Base-by-base conservation (phyloP, 768 basidiomycete species). In the Suillus weaverae region DNA sequence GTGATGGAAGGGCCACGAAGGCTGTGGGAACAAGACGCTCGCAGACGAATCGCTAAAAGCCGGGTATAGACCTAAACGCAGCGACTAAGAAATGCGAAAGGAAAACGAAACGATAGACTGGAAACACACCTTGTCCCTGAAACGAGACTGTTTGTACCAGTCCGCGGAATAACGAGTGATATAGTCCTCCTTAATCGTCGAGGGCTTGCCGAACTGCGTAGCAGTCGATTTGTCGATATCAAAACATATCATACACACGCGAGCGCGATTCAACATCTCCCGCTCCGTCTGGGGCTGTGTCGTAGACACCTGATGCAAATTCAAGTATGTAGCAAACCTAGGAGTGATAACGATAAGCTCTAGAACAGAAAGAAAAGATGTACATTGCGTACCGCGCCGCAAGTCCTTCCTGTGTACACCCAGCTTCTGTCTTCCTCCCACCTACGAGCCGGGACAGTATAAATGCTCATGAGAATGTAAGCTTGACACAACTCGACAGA, bases 361-460 rank as follows among this genome's bases (percentile, higher is more conserved):
- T n/a, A 10, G 59, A n/a, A 30, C 33, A 18, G 3, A 26, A 22
- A 22, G 33, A 9, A 0, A n/a, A 5, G 10, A n/a, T 33, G 32
- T 26, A 11, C 36, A 65, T 22, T 26, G 63, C 74, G 43, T 65
- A 86, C 87, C 92, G 88, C 39, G 94, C 89, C 1, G 93, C 94
- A 66, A 95, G 85, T 26, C 94, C 26, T 26, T 26, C 26, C 94
- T 5, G 92, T 90, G 71, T 94, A 93, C 56, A 95, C 74, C 92
- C 94, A 96, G 63, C 91, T 92, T 35, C 93, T 83, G 72, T 96
- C 94, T 69, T 96, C 93, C 70, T 96, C 94, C 90, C 94, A 97
- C 50, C 86, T 78, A 26, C 88, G 84, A 1, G 91, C 92, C 4
- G 91, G 92, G 2, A 92, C 89, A 53, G 87, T 86, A 70, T 91